Evolutionary conservation across 441 rosid genomes (phyloP).

Genomic region (Raphanus hybrid): DNA sequence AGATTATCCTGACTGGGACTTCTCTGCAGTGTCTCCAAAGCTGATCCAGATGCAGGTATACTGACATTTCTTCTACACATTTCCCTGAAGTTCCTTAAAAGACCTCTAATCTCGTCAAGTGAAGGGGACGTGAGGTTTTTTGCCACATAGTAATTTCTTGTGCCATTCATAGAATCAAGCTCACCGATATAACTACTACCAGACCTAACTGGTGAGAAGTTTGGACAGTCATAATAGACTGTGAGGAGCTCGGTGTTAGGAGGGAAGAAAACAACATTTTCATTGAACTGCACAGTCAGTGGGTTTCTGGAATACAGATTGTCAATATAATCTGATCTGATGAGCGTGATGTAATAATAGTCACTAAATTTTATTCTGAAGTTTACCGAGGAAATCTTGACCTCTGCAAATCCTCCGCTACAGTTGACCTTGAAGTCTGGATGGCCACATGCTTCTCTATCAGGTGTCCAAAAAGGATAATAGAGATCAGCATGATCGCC

Average conservation of each 20-base stretch:
- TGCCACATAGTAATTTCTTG: conserved; percentile 21
- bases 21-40: neutral
- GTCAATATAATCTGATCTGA: conserved; percentile 36
- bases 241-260: conserved; percentile 28
- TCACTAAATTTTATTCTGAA: neutral
- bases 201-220: neutral
- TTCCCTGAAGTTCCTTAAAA: neutral
- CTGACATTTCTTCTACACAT: conserved; percentile 36
- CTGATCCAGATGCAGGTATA: conserved; percentile 31
- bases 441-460: conserved; percentile 30
- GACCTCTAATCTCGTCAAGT: neutral
- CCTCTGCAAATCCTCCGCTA: conserved; percentile 1
- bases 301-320: conserved; percentile 41
- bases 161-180: neutral
- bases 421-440: conserved; percentile 29
- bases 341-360: neutral
- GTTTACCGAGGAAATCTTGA: neutral
- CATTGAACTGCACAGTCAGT: conserved; percentile 6
- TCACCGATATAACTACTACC: conserved; percentile 3
- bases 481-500: neutral
- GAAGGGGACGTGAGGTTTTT: conserved; percentile 6
- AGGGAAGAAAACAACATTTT: neutral
- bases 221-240: conserved; percentile 40
- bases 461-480: conserved; percentile 12
- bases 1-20: conserved; percentile 6